phyloP scores from a whole-genome alignment of 768 basidiomycete genomes.

The Leucocoprinus sp. region DNA sequence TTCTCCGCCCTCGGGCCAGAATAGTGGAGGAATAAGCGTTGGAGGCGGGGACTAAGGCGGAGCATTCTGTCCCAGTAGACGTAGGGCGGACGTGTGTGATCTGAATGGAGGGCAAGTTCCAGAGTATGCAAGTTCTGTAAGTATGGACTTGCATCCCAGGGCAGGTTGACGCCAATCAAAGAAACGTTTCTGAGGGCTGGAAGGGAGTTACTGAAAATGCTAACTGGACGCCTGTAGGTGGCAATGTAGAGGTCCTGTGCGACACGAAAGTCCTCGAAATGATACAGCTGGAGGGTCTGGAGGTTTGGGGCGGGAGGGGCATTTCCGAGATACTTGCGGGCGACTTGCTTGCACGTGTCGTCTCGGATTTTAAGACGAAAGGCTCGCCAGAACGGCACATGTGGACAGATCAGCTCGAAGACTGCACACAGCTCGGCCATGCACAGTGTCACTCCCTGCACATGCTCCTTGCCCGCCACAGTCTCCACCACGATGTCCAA shows the following conservation, averaged over 20 bases:
- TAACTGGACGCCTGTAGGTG: conserved; percentile 51
- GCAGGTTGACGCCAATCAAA: conserved; percentile 59
- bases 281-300: conserved; percentile 55
- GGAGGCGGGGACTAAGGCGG: conserved; percentile 37
- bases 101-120: conserved; percentile 53
- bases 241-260: conserved; percentile 44
- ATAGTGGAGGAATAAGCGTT: conserved; percentile 45
- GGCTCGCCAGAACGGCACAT: conserved; percentile 48
- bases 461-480: conserved; percentile 39
- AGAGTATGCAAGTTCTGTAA: conserved; percentile 40
- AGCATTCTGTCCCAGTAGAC: conserved; percentile 47
- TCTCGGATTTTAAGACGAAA: conserved; percentile 54
- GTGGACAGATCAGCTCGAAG: conserved; percentile 35
- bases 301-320: conserved; percentile 49
- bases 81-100: conserved; percentile 50
- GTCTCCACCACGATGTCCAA: conserved; percentile 55
- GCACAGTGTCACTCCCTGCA: conserved; percentile 43
- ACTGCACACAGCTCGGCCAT: conserved; percentile 38
- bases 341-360: conserved; percentile 47
- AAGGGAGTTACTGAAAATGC: conserved; percentile 44
- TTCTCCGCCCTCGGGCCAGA: conserved; percentile 40
- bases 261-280: conserved; percentile 50
- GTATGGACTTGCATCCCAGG: conserved; percentile 45
- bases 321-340: conserved; percentile 39
- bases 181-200: conserved; percentile 48